A percentile compares a stretch with the other conserved stretches of the same genome.
Conservation (phyloP, 2,329 filamentous ascomycete species). For the Stagonosporopsis tanaceti region DNA sequence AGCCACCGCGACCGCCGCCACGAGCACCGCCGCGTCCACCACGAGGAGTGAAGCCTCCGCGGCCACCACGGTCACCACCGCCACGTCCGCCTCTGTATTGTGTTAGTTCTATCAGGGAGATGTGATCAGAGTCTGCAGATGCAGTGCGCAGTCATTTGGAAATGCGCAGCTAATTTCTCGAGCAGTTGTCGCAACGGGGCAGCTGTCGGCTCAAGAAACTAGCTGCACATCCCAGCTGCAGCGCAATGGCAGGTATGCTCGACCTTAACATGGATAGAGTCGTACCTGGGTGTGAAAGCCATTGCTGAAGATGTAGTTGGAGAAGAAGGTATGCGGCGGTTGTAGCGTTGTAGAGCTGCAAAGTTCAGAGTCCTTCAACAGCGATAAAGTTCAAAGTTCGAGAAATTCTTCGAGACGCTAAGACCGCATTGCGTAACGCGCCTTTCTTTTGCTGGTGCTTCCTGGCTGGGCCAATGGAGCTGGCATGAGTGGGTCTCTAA, state of each 20-base stretch:
- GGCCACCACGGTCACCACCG: constrained; percentile 30
- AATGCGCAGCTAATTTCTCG: constrained; percentile 7
- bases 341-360: constrained; percentile 5
- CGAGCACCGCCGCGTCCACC: constrained; percentile 45
- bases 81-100: constrained; percentile 48
- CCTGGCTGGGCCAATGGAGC: neutral
- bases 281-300: constrained; percentile 44
- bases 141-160: constrained; percentile 10
- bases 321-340: constrained; percentile 2
- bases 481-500: neutral
- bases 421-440: constrained; percentile 7
- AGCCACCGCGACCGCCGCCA: constrained; percentile 26
- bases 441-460: neutral
- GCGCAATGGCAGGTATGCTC: constrained; percentile 26
- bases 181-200: constrained; percentile 8
- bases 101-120: constrained; percentile 14
- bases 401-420: constrained; percentile 25
- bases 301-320: constrained; percentile 26
- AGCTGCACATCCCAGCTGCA: constrained; percentile 19
- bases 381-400: constrained; percentile 5
- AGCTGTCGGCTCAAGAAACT: constrained; percentile 5
- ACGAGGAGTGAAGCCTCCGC: constrained; percentile 22
- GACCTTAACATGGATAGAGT: constrained; percentile 21
- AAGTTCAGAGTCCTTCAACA: constrained; percentile 1
- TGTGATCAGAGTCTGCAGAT: constrained; percentile 17